Evolutionary conservation across 2,329 filamentous ascomycete species (phyloP).

Genomic region (Ceratocystis destructans): DNA sequence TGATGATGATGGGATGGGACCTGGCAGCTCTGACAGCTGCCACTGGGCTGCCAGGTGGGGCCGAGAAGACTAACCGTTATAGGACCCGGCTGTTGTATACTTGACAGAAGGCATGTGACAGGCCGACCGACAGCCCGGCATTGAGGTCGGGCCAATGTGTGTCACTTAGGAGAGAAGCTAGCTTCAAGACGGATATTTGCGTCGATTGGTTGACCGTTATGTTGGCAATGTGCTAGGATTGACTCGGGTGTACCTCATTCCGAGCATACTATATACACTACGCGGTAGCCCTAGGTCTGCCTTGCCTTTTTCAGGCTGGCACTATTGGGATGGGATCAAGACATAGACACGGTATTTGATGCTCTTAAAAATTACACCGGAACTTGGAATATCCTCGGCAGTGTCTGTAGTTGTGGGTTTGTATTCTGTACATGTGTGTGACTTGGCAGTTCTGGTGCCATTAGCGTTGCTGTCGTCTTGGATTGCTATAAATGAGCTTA

Average conservation of each 20-base stretch:
- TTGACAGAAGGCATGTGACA: not conserved
- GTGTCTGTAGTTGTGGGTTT: constrained; percentile 4
- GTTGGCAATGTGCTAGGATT: not conserved
- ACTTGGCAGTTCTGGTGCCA: constrained; percentile 9
- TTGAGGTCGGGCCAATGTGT: too few relatives aligned
- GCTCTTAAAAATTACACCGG: not conserved
- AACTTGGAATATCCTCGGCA: not conserved
- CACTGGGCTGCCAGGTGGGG: not conserved
- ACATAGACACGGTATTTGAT: not conserved
- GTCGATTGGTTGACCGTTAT: not conserved
- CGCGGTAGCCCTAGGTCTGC: constrained; percentile 18
- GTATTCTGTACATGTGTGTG: constrained; percentile 8
- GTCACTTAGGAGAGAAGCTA: not conserved
- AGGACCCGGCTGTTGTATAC: not conserved
- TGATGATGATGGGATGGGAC: constrained; percentile 4
- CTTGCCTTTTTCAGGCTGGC: not conserved
- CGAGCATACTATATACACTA: not conserved
- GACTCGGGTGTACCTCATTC: not conserved
- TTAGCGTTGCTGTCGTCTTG: constrained; percentile 4
- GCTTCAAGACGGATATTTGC: not conserved
- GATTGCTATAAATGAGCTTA: not conserved
- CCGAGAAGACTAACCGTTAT: not conserved
- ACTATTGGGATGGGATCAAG: not conserved
- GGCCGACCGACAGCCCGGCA: not conserved
- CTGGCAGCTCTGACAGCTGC: constrained; percentile 11